Conservation (phyloP, 345 rosid species). For the Schrenkiella parvula region DNA sequence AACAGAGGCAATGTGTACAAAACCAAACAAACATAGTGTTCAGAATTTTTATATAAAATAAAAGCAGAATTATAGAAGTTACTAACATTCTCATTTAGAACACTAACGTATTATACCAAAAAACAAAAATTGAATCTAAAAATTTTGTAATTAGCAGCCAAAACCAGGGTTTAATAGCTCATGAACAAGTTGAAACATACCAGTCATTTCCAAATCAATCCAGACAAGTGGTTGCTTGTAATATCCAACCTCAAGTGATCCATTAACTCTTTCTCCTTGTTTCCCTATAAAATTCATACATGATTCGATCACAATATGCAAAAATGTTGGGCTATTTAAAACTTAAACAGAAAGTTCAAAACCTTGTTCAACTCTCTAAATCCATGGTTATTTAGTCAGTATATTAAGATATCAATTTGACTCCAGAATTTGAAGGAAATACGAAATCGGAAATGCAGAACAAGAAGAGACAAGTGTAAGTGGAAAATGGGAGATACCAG, state of each 20-base stretch:
- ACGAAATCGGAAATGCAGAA: not conserved
- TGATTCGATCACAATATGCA: not conserved
- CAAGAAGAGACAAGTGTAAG: not conserved
- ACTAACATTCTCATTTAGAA: not conserved
- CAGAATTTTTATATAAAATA: not conserved
- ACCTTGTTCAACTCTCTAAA: not conserved
- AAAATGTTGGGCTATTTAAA: not conserved
- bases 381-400: not conserved
- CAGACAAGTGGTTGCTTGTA: slow-evolving; percentile 84
- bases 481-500: slow-evolving; percentile 7
- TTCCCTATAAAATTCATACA: not conserved
- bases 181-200: slow-evolving; percentile 30
- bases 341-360: not conserved
- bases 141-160: not conserved
- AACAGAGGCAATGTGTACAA: not conserved
- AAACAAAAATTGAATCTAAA: not conserved
- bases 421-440: not conserved
- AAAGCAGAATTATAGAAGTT: too few species aligned
- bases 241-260: slow-evolving; percentile 9
- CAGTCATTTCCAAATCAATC: slow-evolving; percentile 97
- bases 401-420: not conserved
- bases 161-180: not conserved
- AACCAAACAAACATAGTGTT: not conserved
- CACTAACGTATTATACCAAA: not conserved
- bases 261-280: slow-evolving; percentile 17